Base-by-base conservation (phyloP, 208 protist genomes). In the Crithidia brevicula region DNA sequence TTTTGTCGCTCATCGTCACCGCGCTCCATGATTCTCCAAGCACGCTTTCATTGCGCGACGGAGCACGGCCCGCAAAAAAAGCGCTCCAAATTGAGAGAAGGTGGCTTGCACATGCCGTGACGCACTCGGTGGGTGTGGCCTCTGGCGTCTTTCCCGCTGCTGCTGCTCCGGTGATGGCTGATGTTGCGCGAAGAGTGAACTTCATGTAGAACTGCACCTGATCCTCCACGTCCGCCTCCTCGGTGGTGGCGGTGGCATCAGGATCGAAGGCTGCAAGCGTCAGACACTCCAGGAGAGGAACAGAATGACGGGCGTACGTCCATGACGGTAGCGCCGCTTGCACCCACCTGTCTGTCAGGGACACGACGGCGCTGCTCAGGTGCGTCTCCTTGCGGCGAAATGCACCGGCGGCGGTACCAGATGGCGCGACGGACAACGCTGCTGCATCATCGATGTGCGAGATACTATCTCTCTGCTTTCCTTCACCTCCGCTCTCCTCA, bases 321-420 rank as follows among this genome's bases (percentile, higher is more conserved):
- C 70, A 76, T 3, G 13, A 13, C n/a, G 28, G 40, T 9, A 60
- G 60, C 0, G 63, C 61, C 8, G 56, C 62, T 15, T 38, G 43
- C 27, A 76, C 56, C 70, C 70, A 76, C n/a, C 52, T 42, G 45
- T 76, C 62, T 4, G 61, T 79, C 25, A 79, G 15, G n/a, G 56
- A 65, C 16, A 72, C 40, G 16, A 79, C 52, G 4, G 43, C 56
- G 2, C 22, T 31, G 23, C 51, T 52, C 47, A 74, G 27, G 25
- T 67, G 64, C 6, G 56, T 54, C 22, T 58, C 62, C n/a, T 33
- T 49, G 13, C 53, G 56, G 16, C 60, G 68, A 7, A 2, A 27
- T 18, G 5, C 52, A 5, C 30, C 27, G 7, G n/a, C n/a, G n/a
- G n/a, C n/a, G n/a, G n/a, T n/a, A n/a, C n/a, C n/a, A n/a, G n/a